phyloP scores from a whole-genome alignment of 768 basidiomycete species.

The Holtermannia corniformis region DNA sequence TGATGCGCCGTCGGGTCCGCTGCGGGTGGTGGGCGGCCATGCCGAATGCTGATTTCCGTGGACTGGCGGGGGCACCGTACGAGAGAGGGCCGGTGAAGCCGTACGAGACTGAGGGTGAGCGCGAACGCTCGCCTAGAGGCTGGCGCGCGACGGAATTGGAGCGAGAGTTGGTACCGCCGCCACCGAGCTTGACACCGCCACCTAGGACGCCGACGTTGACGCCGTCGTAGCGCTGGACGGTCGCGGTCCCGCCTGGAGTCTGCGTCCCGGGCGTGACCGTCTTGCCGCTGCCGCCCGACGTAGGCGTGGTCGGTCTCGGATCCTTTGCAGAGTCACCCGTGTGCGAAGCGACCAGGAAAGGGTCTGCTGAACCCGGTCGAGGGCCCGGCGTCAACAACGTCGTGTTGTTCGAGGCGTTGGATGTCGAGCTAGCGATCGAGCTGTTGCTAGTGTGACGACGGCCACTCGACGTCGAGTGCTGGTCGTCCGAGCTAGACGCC shows the following conservation, averaged over 20 bases:
- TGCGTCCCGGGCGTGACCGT: slow-evolving; percentile 9
- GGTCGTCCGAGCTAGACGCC: neutral
- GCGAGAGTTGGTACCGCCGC: slow-evolving; percentile 20
- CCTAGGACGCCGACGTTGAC: slow-evolving; percentile 43
- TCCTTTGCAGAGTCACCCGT: neutral
- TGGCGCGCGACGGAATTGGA: slow-evolving; percentile 16
- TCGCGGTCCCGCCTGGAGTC: slow-evolving; percentile 6
- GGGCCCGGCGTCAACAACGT: slow-evolving; percentile 29
- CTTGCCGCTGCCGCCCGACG: neutral
- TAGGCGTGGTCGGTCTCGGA: slow-evolving; percentile 7
- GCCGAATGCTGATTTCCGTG: slow-evolving; percentile 10
- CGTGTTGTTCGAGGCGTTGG: slow-evolving; percentile 21
- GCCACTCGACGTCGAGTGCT: neutral
- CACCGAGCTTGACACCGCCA: slow-evolving; percentile 43
- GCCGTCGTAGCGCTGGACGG: slow-evolving; percentile 41
- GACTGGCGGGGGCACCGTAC: neutral
- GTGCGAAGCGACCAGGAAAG: slow-evolving; percentile 11
- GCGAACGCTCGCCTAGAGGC: slow-evolving; percentile 17
- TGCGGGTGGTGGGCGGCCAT: neutral
- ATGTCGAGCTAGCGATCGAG: slow-evolving; percentile 16
- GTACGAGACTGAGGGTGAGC: slow-evolving; percentile 31
- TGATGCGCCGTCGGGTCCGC: slow-evolving; percentile 30
- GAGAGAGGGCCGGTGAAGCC: slow-evolving; percentile 5
- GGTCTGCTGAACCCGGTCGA: slow-evolving; percentile 27
- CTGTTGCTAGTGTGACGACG: slow-evolving; percentile 1